phyloP scores from a whole-genome alignment of 768 basidiomycete genomes.

The Boletus sp. region DNA sequence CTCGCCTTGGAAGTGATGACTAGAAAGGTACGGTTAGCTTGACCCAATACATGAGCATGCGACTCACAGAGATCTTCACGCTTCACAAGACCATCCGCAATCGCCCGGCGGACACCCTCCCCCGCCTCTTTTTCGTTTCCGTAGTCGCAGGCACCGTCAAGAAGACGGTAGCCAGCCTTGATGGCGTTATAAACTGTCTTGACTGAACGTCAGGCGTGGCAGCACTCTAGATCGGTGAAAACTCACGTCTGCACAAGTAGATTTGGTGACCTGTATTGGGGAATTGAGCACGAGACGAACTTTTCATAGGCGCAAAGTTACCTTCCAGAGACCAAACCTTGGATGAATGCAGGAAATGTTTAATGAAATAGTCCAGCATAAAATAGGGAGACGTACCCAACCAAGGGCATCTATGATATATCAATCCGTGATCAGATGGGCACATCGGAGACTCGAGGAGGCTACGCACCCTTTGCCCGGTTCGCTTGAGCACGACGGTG shows the following conservation, averaged over 20 bases:
- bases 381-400: constrained; percentile 44
- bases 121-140: constrained; percentile 88
- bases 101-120: constrained; percentile 72
- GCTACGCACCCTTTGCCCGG: constrained; percentile 50
- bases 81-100: constrained; percentile 78
- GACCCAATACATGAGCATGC: neutral
- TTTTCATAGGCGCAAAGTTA: constrained; percentile 19
- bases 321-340: constrained; percentile 75
- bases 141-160: constrained; percentile 85
- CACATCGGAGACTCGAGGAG: neutral
- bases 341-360: neutral
- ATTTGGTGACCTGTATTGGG: constrained; percentile 48
- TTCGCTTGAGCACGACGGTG: constrained; percentile 53
- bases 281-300: neutral
- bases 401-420: constrained; percentile 59
- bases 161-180: constrained; percentile 80
- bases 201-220: constrained; percentile 1
- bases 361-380: neutral
- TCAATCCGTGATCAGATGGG: neutral
- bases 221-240: neutral
- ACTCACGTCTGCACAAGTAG: constrained; percentile 57
- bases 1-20: constrained; percentile 81
- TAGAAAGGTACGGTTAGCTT: constrained; percentile 24
- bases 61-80: constrained; percentile 81
- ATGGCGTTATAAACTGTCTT: constrained; percentile 83